phyloP scores from a whole-genome alignment of 2,329 filamentous ascomycete genomes.

The Colletotrichum sidae region DNA sequence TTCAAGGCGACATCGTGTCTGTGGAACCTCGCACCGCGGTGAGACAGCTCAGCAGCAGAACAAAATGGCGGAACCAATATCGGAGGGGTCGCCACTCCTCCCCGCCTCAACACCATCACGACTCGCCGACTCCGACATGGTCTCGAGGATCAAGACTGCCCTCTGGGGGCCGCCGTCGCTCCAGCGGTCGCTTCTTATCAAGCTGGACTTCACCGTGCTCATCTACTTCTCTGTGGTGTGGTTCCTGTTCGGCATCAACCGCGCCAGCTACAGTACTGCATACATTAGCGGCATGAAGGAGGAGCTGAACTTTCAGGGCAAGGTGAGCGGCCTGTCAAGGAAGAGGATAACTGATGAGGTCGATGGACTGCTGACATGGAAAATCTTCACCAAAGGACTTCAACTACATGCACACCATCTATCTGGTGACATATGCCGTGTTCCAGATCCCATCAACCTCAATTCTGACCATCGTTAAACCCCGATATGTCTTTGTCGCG shows the following conservation, averaged over 20 bases:
- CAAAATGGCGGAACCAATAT: constrained; percentile 9
- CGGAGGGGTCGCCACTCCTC: constrained; percentile 27
- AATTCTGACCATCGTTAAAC: constrained; percentile 38
- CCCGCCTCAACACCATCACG: background rate
- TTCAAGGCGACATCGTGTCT: constrained; percentile 27
- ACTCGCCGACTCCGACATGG: constrained; percentile 3
- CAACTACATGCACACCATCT: constrained; percentile 51
- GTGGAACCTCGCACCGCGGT: constrained; percentile 8
- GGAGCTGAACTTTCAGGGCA: constrained; percentile 50
- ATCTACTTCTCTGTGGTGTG: constrained; percentile 59
- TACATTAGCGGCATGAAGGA: constrained; percentile 57
- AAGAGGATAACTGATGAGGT: background rate
- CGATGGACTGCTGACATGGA: background rate
- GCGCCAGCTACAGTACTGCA: constrained; percentile 55
- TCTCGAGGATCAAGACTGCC: constrained; percentile 17
- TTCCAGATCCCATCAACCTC: constrained; percentile 58
- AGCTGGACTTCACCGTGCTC: constrained; percentile 54
- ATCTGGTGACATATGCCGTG: constrained; percentile 55
- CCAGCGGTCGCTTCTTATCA: constrained; percentile 47
- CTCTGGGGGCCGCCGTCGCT: constrained; percentile 36
- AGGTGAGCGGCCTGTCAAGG: constrained; percentile 27
- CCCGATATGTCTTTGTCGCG: constrained; percentile 41
- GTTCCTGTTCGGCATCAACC: constrained; percentile 59
- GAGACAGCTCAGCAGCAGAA: background rate
- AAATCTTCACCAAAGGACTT: constrained; percentile 41